Percentiles rank a stretch among this genome's conserved stretches.
Conservation (phyloP, 257 asterid species). For the Pogostemon cablin region DNA sequence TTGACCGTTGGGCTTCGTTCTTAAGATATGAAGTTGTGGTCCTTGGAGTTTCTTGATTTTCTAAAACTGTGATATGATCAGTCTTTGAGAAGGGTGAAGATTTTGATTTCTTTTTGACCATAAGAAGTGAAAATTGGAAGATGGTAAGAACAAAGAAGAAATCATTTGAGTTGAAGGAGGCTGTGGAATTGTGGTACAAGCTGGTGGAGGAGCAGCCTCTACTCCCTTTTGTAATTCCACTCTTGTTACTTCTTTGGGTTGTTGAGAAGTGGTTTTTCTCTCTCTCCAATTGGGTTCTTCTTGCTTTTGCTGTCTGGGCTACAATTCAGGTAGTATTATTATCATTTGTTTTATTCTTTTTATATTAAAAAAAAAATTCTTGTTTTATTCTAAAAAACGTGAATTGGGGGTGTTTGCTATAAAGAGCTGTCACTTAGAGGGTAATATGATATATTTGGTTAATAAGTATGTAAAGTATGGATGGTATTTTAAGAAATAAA, state of each 20-base stretch:
- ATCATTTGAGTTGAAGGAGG: constrained; percentile 49
- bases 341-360: neutral
- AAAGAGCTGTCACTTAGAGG: too few species aligned
- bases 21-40: constrained; percentile 1
- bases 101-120: neutral
- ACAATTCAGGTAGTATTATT: constrained; percentile 66
- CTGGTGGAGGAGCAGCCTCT: constrained; percentile 71
- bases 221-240: constrained; percentile 61
- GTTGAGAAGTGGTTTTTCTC: constrained; percentile 89
- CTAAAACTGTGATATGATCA: constrained; percentile 20
- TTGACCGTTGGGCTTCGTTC: constrained; percentile 31
- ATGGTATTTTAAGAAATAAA: too few species aligned
- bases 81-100: constrained; percentile 24
- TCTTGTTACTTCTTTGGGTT: constrained; percentile 66
- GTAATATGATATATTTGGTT: too few species aligned
- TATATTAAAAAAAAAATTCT: too few species aligned
- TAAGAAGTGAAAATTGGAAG: neutral
- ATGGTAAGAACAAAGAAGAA: constrained; percentile 71
- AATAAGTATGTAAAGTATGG: too few species aligned
- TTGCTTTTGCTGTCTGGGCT: constrained; percentile 82
- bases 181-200: constrained; percentile 53
- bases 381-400: too few species aligned
- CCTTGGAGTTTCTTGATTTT: constrained; percentile 27
- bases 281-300: constrained; percentile 88
- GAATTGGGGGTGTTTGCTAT: too few species aligned